These are phyloP conservation scores for Coemansia asiatica DNA, from an alignment of 192 early-diverging fungal genomes.

Conservation along the genomic window DNA sequence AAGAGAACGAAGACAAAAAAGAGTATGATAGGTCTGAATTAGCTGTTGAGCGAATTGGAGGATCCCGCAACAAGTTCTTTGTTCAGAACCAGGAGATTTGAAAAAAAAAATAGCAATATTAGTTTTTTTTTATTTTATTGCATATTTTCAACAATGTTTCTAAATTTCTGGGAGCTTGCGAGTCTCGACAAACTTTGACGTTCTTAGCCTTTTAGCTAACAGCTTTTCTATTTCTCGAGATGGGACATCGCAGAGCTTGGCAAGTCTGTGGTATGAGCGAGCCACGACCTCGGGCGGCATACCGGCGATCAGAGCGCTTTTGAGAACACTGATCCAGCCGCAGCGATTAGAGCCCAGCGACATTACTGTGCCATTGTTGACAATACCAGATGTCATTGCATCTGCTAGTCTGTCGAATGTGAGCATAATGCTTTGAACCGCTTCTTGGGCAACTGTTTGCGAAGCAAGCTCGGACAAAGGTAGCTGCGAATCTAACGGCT, in stretches of 20 bases:
- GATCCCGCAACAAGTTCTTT: neutral
- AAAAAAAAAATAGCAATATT: neutral
- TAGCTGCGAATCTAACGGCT: neutral
- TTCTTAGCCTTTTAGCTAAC: neutral
- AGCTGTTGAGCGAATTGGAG: neutral
- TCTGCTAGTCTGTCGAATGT: constrained; percentile 20
- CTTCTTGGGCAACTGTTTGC: constrained; percentile 32
- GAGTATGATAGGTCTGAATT: neutral
- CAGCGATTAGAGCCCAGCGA: constrained; percentile 2
- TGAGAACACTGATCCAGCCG: constrained; percentile 35
- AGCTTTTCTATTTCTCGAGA: neutral
- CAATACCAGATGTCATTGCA: neutral
- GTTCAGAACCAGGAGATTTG: constrained; percentile 6
- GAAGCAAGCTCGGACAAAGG: constrained; percentile 36
- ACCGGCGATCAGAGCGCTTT: constrained; percentile 26
- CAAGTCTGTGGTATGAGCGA: constrained; percentile 29
- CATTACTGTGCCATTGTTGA: neutral
- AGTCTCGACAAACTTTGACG: neutral
- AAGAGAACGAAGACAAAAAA: neutral
- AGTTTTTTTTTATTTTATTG: neutral
- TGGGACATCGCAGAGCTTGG: constrained; percentile 24
- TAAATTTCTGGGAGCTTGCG: neutral
- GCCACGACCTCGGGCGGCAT: constrained; percentile 42
- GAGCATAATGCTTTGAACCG: constrained; percentile 18
- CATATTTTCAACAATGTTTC: neutral